phyloP scores from a whole-genome alignment of 1,139 yeast species.

The Hyphopichia burtonii region DNA sequence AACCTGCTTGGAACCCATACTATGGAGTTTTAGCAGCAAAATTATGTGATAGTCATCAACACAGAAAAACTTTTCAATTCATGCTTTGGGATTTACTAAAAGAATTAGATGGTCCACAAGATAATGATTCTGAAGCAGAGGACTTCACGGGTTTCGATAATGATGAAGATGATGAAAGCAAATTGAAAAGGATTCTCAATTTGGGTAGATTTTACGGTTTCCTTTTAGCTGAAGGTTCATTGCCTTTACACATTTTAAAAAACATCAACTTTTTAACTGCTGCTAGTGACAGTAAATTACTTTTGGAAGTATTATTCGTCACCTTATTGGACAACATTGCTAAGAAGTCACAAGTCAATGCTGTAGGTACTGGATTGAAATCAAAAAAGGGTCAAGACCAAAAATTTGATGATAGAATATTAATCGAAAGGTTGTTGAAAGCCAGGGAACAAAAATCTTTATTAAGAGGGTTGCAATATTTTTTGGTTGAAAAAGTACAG shows the following conservation, averaged over 20 bases:
- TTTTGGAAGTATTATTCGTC: conserved; percentile 71
- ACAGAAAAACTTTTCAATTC: conserved; percentile 85
- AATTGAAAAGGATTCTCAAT: conserved; percentile 61
- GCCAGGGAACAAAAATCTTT: conserved; percentile 64
- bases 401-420: conserved; percentile 51
- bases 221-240: conserved; percentile 67
- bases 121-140: conserved; percentile 39
- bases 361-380: conserved; percentile 46
- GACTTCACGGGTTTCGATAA: conserved; percentile 35
- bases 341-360: conserved; percentile 56
- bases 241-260: conserved; percentile 71
- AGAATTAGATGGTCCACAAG: conserved; percentile 55
- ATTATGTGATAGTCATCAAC: conserved; percentile 64
- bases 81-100: conserved; percentile 85
- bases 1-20: conserved; percentile 85
- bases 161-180: conserved; percentile 39
- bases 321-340: conserved; percentile 66
- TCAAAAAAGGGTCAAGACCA: conserved; percentile 32
- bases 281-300: conserved; percentile 61
- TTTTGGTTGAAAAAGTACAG: conserved; percentile 54
- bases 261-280: conserved; percentile 74
- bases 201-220: conserved; percentile 79
- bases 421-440: conserved; percentile 56
- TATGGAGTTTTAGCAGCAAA: conserved; percentile 80
- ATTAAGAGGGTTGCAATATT: conserved; percentile 72